Percentiles rank a stretch among this genome's conserved stretches.
These are phyloP conservation scores for Pneumocystis murina DNA, from an alignment of 1,139 yeast genomes.

Conservation along the genomic window DNA sequence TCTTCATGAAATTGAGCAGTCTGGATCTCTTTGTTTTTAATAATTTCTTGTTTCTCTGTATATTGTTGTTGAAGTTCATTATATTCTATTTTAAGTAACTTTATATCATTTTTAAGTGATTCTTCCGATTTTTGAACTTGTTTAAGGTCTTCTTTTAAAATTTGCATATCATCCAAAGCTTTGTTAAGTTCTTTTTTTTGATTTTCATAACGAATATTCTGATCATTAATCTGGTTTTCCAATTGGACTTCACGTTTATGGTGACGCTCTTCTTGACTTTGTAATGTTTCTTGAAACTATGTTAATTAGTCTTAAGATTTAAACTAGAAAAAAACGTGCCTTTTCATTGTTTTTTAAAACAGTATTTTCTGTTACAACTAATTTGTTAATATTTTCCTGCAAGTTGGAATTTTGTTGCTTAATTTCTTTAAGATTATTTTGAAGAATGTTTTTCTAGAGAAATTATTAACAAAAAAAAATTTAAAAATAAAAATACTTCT, in stretches of 20 bases:
- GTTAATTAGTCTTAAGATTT: background rate
- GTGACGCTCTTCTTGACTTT: constrained; percentile 3
- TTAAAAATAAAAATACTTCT: background rate
- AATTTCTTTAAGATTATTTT: background rate
- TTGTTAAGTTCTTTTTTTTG: background rate
- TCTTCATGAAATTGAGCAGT: background rate
- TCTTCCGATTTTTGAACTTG: background rate
- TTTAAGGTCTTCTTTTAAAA: constrained; percentile 1
- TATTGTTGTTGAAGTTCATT: constrained; percentile 2
- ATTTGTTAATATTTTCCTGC: background rate
- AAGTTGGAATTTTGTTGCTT: background rate
- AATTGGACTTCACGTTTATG: constrained; percentile 1
- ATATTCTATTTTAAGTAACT: background rate
- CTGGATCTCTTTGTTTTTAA: background rate
- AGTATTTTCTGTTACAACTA: background rate
- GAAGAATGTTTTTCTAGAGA: background rate
- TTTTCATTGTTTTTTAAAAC: background rate
- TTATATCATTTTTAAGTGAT: background rate
- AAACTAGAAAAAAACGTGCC: background rate
- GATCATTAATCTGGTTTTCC: constrained; percentile 6
- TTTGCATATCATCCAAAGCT: background rate
- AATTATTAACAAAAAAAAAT: background rate
- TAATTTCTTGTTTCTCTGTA: background rate
- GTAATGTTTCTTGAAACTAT: constrained; percentile 5
- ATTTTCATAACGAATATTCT: background rate